phyloP scores from a whole-genome alignment of 495 filamentous ascomycete species.

The Arthonia radiata region DNA sequence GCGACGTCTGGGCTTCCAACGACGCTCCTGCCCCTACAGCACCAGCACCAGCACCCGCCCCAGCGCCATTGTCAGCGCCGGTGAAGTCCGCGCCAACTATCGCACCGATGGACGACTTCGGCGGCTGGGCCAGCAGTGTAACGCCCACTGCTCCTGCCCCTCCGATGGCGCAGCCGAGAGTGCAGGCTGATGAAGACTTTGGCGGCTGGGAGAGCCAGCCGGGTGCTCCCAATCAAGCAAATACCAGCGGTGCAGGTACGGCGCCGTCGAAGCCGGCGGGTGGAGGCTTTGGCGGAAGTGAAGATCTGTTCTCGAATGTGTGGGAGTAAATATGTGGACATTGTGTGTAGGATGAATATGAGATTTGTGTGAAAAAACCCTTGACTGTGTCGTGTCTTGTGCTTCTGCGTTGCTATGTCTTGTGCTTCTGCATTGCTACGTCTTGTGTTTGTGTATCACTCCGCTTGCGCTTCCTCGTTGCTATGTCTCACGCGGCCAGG shows the following conservation, averaged over 20 bases:
- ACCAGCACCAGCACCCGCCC: conserved; percentile 21
- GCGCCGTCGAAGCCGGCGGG: conserved; percentile 13
- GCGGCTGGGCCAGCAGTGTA: conserved; percentile 24
- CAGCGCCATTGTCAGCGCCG: conserved; percentile 5
- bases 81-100: conserved; percentile 6
- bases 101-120: conserved; percentile 21
- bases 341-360: too few species aligned
- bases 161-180: conserved; percentile 11
- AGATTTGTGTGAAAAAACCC: too few species aligned
- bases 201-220: conserved; percentile 65
- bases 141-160: conserved; percentile 5
- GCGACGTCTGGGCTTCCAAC: conserved; percentile 15
- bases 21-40: conserved; percentile 21
- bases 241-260: conserved; percentile 16
- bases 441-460: too few species aligned
- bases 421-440: too few species aligned
- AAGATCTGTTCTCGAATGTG: conserved; percentile 86
- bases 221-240: conserved; percentile 18
- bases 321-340: conserved; percentile 57
- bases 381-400: too few species aligned
- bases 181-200: conserved; percentile 73
- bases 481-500: too few species aligned
- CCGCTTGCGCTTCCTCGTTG: too few species aligned
- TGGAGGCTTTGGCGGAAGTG: conserved; percentile 39
- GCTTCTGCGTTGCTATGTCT: too few species aligned